Conservation (phyloP, 169 alveolate genomes). For the Eimeria maxima region DNA sequence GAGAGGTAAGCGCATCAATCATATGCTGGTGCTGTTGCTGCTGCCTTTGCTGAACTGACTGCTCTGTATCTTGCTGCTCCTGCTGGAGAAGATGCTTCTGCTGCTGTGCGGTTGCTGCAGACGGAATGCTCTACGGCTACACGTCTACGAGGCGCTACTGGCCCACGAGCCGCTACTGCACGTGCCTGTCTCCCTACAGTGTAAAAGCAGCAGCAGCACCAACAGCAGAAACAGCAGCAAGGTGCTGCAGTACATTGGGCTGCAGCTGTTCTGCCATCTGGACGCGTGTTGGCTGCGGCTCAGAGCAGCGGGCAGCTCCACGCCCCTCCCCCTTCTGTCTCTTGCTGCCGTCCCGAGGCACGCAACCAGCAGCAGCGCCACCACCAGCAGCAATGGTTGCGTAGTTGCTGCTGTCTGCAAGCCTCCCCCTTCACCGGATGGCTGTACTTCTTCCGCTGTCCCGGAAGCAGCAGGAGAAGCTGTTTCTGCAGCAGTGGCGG, state of each 20-base stretch:
- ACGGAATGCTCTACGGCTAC: background rate
- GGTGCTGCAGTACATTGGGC: constrained; percentile 44
- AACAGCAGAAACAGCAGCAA: constrained; percentile 42
- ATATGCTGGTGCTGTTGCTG: background rate
- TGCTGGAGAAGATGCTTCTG: background rate
- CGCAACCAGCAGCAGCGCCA: constrained; percentile 21
- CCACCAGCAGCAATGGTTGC: background rate
- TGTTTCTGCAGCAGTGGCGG: background rate
- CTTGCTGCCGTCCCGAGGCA: constrained; percentile 24
- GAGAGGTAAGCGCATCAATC: constrained; percentile 12
- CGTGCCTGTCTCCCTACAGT: background rate
- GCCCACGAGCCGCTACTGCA: constrained; percentile 76
- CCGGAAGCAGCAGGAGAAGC: background rate
- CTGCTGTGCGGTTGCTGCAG: constrained; percentile 60
- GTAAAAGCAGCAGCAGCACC: background rate
- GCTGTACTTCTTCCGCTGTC: background rate
- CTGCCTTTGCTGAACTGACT: background rate
- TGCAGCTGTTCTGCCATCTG: constrained; percentile 74
- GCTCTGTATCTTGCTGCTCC: background rate
- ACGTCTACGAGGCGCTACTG: constrained; percentile 74
- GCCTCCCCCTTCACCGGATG: background rate
- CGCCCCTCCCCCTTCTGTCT: constrained; percentile 28
- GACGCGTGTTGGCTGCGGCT: constrained; percentile 77
- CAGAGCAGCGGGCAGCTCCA: constrained; percentile 56
- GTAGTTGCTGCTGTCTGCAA: background rate